phyloP scores from a whole-genome alignment of 768 basidiomycete genomes.

The Sporobolomyces pararoseus region DNA sequence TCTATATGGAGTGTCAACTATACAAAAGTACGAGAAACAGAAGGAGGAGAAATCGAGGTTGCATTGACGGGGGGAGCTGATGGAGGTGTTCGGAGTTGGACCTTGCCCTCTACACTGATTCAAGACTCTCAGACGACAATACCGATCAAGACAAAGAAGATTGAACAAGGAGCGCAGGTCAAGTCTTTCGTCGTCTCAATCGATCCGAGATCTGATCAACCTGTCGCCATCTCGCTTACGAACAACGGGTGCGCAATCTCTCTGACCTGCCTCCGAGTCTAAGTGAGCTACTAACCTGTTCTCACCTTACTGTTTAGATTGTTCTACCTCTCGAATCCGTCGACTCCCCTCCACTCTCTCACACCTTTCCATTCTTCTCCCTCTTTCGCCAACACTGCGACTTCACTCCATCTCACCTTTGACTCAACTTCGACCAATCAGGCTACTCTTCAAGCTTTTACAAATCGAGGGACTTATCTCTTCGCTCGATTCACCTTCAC shows the following conservation, averaged over 20 bases:
- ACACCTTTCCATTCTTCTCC: not conserved
- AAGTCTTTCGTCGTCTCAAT: slow-evolving; percentile 16
- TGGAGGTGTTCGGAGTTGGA: slow-evolving; percentile 17
- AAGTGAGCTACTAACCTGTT: not conserved
- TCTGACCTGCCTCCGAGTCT: too few species aligned
- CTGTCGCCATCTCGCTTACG: not conserved
- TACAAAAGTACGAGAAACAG: not conserved
- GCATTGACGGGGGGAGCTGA: slow-evolving; percentile 28
- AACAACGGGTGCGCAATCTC: slow-evolving; percentile 3
- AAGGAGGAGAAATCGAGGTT: not conserved
- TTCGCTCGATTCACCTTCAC: not conserved
- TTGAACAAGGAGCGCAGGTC: not conserved
- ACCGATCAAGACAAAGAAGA: not conserved
- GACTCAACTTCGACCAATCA: not conserved
- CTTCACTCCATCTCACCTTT: not conserved
- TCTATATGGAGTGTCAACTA: slow-evolving; percentile 15
- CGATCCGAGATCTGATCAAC: not conserved
- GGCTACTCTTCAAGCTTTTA: not conserved
- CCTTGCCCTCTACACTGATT: not conserved
- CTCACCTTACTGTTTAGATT: not conserved
- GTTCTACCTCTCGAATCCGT: not conserved
- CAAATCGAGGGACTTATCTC: slow-evolving; percentile 7
- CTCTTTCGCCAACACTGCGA: not conserved
- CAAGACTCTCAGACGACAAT: too few species aligned
- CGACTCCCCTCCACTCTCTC: not conserved